phyloP scores from a whole-genome alignment of 2,329 filamentous ascomycete species.

The Phialocephala sp. region DNA sequence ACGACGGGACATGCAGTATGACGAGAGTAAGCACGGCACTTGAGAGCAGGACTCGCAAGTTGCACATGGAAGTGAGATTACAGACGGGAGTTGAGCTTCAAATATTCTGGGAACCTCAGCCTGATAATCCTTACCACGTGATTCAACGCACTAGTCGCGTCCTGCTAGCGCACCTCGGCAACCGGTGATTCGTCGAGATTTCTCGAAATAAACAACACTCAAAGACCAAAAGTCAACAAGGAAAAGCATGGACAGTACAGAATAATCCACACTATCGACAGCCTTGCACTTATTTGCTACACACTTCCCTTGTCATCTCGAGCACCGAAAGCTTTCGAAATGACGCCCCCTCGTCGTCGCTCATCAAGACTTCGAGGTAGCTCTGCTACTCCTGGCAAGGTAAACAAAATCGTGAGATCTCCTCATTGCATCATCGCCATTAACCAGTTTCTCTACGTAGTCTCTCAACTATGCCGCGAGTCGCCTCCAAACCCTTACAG shows the following conservation, averaged over 20 bases:
- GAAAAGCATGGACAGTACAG: background rate
- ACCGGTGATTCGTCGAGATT: too few relatives aligned
- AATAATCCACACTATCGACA: conserved; percentile 7
- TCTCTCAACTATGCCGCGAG: conserved; percentile 28
- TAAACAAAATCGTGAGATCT: conserved; percentile 23
- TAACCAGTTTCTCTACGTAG: conserved; percentile 22
- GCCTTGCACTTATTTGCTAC: conserved; percentile 18
- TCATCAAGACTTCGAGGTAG: conserved; percentile 42
- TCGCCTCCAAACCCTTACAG: conserved; percentile 39
- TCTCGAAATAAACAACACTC: too few relatives aligned
- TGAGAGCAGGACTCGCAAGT: background rate
- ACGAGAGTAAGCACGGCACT: conserved; percentile 58
- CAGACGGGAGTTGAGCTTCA: background rate
- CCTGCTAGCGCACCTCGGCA: too few relatives aligned
- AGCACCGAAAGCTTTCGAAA: conserved; percentile 21
- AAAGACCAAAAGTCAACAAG: background rate
- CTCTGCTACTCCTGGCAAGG: conserved; percentile 40
- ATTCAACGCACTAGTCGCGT: background rate
- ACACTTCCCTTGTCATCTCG: background rate
- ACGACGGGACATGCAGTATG: background rate
- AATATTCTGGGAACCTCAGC: background rate
- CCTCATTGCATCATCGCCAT: conserved; percentile 3
- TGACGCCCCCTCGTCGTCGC: conserved; percentile 41
- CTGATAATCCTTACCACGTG: background rate
- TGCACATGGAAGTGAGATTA: background rate